Conservation (phyloP, 768 basidiomycete genomes). For the Russula virescens region DNA sequence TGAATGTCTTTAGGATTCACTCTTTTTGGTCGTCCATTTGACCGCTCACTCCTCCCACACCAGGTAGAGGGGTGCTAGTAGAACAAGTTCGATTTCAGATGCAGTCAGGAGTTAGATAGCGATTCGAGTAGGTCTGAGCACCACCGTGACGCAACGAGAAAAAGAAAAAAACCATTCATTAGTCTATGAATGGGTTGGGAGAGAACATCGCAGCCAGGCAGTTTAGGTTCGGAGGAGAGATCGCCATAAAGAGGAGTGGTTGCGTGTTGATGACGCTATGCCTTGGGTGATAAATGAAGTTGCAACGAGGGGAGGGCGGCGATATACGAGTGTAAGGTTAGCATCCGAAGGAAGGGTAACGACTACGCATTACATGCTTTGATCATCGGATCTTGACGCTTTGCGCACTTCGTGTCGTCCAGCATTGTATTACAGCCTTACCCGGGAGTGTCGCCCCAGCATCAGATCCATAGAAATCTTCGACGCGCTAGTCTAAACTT, state of each 20-base stretch:
- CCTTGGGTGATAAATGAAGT: neutral
- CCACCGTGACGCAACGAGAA: too few species aligned
- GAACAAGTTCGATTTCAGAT: neutral
- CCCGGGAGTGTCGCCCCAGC: neutral
- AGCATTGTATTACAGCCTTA: neutral
- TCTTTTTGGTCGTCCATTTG: neutral
- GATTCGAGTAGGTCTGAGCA: neutral
- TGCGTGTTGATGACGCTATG: neutral
- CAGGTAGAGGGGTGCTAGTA: neutral
- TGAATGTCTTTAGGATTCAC: neutral
- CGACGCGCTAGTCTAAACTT: neutral
- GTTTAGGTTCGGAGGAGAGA: neutral
- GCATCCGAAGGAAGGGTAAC: too few species aligned
- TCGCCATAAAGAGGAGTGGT: neutral
- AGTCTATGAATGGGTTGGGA: neutral
- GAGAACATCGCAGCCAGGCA: neutral
- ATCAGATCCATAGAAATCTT: neutral
- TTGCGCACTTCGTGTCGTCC: neutral
- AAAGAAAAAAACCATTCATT: neutral
- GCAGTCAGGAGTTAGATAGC: neutral
- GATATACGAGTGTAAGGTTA: neutral
- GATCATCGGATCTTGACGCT: neutral
- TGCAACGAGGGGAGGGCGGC: neutral
- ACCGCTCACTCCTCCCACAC: neutral
- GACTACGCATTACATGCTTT: neutral